phyloP scores from a whole-genome alignment of 2,329 filamentous ascomycete genomes.

The Aureobasidium namibiae region DNA sequence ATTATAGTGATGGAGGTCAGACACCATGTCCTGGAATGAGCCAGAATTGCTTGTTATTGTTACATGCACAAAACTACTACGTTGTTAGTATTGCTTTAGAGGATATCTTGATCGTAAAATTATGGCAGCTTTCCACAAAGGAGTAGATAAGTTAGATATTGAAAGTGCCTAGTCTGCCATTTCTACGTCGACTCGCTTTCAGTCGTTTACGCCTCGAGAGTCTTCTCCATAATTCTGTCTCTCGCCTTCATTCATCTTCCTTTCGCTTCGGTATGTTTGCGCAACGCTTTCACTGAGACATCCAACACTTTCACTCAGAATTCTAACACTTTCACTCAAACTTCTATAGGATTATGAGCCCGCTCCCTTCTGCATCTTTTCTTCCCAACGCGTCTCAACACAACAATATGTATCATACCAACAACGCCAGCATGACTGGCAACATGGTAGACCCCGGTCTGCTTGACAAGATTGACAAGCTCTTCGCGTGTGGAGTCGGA shows the following conservation, averaged over 20 bases:
- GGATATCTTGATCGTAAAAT: too few species aligned
- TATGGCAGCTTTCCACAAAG: too few species aligned
- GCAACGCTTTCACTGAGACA: too few species aligned
- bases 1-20: too few species aligned
- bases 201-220: neutral
- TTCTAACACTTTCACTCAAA: neutral
- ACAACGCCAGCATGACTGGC: neutral
- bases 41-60: too few species aligned
- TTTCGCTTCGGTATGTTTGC: neutral
- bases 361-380: neutral
- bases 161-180: neutral
- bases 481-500: conserved; percentile 41
- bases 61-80: too few species aligned
- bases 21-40: too few species aligned
- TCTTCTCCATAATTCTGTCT: neutral
- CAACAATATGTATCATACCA: neutral
- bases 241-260: neutral
- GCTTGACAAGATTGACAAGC: conserved; percentile 45
- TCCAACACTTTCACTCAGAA: too few species aligned
- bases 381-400: neutral
- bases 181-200: neutral
- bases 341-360: neutral
- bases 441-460: conserved; percentile 24
- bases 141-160: too few species aligned
- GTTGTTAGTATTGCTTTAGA: too few species aligned